phyloP scores from a whole-genome alignment of 2,329 filamentous ascomycete species.

The Endocalyx cinctus region DNA sequence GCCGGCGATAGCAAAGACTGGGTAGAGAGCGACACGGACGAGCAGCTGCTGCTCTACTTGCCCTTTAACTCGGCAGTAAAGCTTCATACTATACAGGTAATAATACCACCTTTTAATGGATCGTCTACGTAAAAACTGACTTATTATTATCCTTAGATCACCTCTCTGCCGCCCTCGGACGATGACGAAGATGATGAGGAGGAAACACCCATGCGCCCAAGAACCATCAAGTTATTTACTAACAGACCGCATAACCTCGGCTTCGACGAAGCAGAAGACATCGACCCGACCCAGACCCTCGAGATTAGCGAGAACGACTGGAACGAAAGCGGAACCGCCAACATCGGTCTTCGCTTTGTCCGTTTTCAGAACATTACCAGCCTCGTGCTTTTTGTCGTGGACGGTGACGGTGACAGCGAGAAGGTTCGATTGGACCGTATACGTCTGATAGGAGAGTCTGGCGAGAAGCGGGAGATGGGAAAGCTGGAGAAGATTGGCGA shows the following conservation, averaged over 20 bases:
- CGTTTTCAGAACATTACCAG: conserved; percentile 95
- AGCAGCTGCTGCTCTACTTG: conserved; percentile 89
- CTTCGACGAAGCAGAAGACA: conserved; percentile 91
- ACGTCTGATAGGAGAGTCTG: conserved; percentile 78
- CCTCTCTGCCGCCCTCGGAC: conserved; percentile 62
- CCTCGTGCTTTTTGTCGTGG: conserved; percentile 81
- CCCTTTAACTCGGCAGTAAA: conserved; percentile 87
- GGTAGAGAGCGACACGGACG: conserved; percentile 94
- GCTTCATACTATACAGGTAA: conserved; percentile 73
- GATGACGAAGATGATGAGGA: conserved; percentile 58
- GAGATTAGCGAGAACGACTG: conserved; percentile 73
- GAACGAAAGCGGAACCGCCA: conserved; percentile 73
- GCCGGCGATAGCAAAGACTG: conserved; percentile 83
- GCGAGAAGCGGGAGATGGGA: conserved; percentile 88
- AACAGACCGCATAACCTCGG: conserved; percentile 88
- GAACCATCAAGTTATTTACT: conserved; percentile 77
- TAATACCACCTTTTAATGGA: conserved; percentile 9
- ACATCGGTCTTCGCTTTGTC: conserved; percentile 76
- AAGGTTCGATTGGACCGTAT: conserved; percentile 79
- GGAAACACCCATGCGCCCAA: conserved; percentile 74
- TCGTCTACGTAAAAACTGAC: conserved; percentile 6
- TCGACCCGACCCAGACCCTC: conserved; percentile 73
- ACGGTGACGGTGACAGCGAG: conserved; percentile 78
- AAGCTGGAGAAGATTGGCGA: conserved; percentile 94
- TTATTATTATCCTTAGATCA: conserved; percentile 57